Percentiles rank a stretch among this genome's conserved stretches.
Evolutionary conservation across 2,329 filamentous ascomycete genomes (phyloP).

Genomic region (Teratosphaeria destructans): DNA sequence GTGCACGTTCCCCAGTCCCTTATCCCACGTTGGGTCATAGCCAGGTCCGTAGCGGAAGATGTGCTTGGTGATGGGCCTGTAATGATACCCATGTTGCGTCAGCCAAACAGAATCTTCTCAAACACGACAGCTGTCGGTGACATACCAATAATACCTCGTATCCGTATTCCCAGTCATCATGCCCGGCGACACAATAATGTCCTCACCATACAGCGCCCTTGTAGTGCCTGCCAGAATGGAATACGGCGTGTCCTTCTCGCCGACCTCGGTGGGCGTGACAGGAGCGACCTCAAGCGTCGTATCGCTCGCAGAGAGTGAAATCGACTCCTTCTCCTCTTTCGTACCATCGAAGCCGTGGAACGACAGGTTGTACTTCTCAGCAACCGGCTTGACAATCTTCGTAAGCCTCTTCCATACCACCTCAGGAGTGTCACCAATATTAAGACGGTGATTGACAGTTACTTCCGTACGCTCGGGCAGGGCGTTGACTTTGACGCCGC

Average conservation of each 20-base stretch:
- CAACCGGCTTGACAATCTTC: constrained; percentile 36
- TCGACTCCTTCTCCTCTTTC: constrained; percentile 23
- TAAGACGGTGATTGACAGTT: constrained; percentile 47
- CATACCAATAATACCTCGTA: not conserved
- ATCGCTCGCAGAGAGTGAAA: constrained; percentile 17
- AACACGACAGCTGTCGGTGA: not conserved
- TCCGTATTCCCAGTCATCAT: constrained; percentile 26
- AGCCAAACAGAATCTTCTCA: not conserved
- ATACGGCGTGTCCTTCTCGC: constrained; percentile 23
- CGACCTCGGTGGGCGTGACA: constrained; percentile 20
- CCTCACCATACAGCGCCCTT: constrained; percentile 33
- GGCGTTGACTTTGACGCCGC: constrained; percentile 49
- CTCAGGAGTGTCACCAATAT: constrained; percentile 42
- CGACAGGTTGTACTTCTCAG: constrained; percentile 38
- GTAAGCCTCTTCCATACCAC: constrained; percentile 38
- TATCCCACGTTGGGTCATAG: constrained; percentile 19
- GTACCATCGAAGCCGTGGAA: constrained; percentile 40
- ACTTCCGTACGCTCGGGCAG: constrained; percentile 45
- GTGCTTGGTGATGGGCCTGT: constrained; percentile 26
- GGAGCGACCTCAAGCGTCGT: constrained; percentile 24
- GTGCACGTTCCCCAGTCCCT: constrained; percentile 23
- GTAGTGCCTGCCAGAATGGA: constrained; percentile 33
- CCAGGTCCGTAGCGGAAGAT: constrained; percentile 29
- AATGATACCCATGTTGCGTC: constrained; percentile 9
- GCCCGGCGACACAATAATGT: constrained; percentile 27